Conservation (phyloP, 2,329 filamentous ascomycete species). For the Calonectria leucothoes region DNA sequence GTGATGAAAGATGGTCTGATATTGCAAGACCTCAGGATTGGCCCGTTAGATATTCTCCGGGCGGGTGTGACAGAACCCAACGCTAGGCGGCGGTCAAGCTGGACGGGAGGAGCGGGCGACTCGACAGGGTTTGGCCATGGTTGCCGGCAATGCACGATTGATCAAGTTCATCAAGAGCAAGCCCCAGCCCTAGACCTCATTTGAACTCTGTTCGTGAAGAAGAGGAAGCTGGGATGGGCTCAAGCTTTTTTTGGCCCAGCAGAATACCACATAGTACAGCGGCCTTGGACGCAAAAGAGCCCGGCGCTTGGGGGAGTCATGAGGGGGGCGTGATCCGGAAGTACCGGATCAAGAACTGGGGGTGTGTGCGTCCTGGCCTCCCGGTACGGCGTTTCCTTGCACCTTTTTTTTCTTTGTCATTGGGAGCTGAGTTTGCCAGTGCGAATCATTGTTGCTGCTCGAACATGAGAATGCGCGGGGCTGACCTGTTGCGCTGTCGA, state of each 20-base stretch:
- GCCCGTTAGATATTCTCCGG: not conserved
- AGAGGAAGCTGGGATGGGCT: not conserved
- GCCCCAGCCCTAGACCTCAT: not conserved
- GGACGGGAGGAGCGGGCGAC: not conserved
- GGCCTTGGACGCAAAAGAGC: not conserved
- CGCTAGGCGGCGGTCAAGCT: not conserved
- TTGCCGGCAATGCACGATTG: not conserved
- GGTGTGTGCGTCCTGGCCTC: not conserved
- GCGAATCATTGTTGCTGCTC: not conserved
- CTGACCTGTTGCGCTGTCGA: not conserved
- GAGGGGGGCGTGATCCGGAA: constrained; percentile 2
- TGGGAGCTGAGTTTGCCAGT: not conserved
- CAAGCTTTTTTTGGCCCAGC: not conserved
- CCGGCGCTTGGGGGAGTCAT: not conserved
- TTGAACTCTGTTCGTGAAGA: not conserved
- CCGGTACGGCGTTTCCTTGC: not conserved
- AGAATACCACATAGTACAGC: not conserved
- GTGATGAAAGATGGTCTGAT: not conserved
- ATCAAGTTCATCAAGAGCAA: not conserved
- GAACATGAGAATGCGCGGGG: not conserved
- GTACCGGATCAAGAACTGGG: not conserved
- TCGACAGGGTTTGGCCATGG: not conserved
- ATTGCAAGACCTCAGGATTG: not conserved
- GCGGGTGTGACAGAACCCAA: not conserved
- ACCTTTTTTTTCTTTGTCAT: not conserved